Evolutionary conservation across 2,329 filamentous ascomycete species (phyloP).

Genomic region (Fusarium illudens): DNA sequence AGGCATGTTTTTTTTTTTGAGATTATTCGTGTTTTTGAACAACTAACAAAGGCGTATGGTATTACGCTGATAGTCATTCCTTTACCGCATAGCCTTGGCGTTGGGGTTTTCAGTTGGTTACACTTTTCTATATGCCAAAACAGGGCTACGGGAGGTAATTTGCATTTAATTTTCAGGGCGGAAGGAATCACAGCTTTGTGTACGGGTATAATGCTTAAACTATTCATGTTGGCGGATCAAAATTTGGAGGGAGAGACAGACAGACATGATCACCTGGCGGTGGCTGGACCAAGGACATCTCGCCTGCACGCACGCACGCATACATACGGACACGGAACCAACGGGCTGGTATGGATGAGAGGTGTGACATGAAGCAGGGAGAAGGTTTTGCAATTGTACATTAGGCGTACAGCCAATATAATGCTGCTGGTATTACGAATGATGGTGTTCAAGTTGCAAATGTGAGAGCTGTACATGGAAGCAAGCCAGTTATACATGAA

Average conservation of each 20-base stretch:
- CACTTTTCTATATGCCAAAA: conserved; percentile 19
- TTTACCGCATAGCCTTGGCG: conserved; percentile 43
- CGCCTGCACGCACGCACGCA: conserved; percentile 12
- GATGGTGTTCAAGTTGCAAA: background rate
- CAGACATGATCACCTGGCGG: conserved; percentile 20
- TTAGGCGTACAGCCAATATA: conserved; percentile 38
- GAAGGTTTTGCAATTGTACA: conserved; percentile 29
- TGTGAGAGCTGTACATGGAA: too few relatives aligned
- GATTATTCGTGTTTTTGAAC: conserved; percentile 27
- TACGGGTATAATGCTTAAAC: conserved; percentile 28
- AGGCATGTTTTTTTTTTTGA: conserved; percentile 8
- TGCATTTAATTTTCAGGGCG: conserved; percentile 31
- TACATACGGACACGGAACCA: conserved; percentile 15
- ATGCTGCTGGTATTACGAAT: conserved; percentile 25
- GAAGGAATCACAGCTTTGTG: conserved; percentile 19
- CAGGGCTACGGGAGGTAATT: conserved; percentile 23
- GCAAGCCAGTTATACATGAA: too few relatives aligned
- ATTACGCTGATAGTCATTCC: conserved; percentile 32
- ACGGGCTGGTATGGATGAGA: conserved; percentile 1
- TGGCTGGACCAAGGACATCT: conserved; percentile 4
- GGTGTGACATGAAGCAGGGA: background rate
- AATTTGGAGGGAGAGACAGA: conserved; percentile 11
- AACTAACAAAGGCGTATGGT: conserved; percentile 22
- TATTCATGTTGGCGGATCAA: conserved; percentile 24
- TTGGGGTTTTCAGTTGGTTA: conserved; percentile 25